These are phyloP conservation scores for Proteromonas lacertae DNA, from an alignment of 352 stramenopile genomes.

Conservation along the genomic window DNA sequence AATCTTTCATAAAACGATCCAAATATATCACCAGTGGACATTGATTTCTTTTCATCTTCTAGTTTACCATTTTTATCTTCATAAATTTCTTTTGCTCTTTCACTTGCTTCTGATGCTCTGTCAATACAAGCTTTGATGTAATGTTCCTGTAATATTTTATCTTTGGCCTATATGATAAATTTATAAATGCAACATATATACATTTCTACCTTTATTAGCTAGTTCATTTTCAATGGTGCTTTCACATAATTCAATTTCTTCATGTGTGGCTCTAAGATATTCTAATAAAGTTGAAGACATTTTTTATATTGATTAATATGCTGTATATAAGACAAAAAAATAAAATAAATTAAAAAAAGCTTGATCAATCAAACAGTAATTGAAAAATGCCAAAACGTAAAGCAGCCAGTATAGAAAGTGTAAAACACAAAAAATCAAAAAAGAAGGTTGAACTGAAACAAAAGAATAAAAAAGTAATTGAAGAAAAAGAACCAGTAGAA, in stretches of 20 bases:
- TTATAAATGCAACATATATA: not conserved
- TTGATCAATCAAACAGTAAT: too few relatives aligned
- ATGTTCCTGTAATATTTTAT: conserved; percentile 2
- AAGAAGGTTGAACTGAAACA: too few relatives aligned
- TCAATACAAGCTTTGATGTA: not conserved
- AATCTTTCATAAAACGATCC: conserved; percentile 19
- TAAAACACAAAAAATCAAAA: too few relatives aligned
- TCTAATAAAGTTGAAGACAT: conserved; percentile 4
- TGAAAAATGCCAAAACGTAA: too few relatives aligned
- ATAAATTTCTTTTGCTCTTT: not conserved
- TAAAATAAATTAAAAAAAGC: conserved; percentile 3
- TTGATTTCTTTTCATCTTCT: not conserved
- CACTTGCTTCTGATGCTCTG: not conserved
- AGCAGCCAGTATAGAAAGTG: too few relatives aligned
- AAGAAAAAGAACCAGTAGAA: too few relatives aligned
- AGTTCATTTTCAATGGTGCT: not conserved
- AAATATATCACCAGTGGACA: not conserved
- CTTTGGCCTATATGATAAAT: conserved; percentile 1
- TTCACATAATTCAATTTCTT: not conserved
- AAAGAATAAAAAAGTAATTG: too few relatives aligned
- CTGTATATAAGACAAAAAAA: too few relatives aligned
- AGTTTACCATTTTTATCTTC: not conserved
- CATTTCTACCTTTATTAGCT: conserved; percentile 1
- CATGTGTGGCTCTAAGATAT: not conserved
- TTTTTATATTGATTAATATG: too few relatives aligned